Evolutionary conservation across 805 yeast genomes (phyloP), one percentile per base, ranked within the genome.

Genomic region (Saturnispora saitoi): DNA sequence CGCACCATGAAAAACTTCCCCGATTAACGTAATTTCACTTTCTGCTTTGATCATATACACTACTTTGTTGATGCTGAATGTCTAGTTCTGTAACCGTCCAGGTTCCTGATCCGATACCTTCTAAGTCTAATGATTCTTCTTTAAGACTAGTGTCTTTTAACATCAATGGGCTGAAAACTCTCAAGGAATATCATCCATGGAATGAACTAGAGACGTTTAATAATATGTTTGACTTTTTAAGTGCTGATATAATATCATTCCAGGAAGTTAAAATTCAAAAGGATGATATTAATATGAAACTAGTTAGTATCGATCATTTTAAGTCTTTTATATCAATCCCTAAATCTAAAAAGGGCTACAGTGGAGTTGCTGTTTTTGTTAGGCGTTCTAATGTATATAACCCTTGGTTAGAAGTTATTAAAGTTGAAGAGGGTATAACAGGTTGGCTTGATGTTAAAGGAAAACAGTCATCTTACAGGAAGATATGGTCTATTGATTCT

Each of bases 341-440:
- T 0, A 62, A 61, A 10, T 49, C 60, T 2, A 85, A 80, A 60
- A 85, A 80, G 58, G 98, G 98, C 0, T 93, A 93, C 62, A 78
- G 91, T 48, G 99, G 99, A 0, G 97, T 91, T 1, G 95, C 90
- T 0, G 76, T 91, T 3, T 91, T 86, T 65, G 73, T 86, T 2
- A 67, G 89, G 42, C 64, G 69, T 3, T 78, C 83, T 1, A 64
- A 62, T 10, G 61, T 72, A 2, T 31, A 22, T 26, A 42, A 15
- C 8, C 37, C 37, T 10, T 42, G 45, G 38, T 60, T 89, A 24
- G 66, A 71, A 2, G 87, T 88, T 1, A 45, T 75, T 3, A 78
- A 76, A 54, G 96, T 90, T 0, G 98, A 93, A 60, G 96, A 91
- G 63, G 99, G 99, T 0, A 69, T 93, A 7, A 84, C 96, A 0